phyloP scores from a whole-genome alignment of 768 basidiomycete genomes.

The Leucosporidium creatinivorum region DNA sequence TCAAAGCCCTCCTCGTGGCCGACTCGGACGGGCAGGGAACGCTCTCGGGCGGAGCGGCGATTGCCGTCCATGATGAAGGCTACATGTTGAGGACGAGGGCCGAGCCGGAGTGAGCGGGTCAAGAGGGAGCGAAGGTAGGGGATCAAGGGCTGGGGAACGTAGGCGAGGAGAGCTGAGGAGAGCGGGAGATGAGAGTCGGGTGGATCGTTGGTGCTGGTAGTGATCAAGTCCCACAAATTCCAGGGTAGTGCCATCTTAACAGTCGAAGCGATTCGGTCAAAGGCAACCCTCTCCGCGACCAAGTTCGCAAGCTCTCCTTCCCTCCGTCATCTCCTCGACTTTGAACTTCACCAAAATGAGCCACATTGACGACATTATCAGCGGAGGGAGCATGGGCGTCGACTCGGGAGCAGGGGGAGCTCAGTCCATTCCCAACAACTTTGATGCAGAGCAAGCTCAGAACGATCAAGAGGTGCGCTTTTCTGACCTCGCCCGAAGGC shows the following conservation, averaged over 20 bases:
- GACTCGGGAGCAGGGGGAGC: constrained; percentile 2
- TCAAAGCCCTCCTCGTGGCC: constrained; percentile 82
- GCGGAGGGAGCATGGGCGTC: neutral
- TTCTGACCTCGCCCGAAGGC: neutral
- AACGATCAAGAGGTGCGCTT: constrained; percentile 20
- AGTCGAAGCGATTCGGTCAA: neutral
- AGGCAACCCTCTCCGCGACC: neutral
- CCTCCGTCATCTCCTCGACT: neutral
- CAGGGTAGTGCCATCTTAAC: neutral
- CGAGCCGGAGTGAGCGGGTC: constrained; percentile 62
- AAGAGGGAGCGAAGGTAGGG: constrained; percentile 45
- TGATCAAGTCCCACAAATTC: neutral
- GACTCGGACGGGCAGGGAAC: constrained; percentile 23
- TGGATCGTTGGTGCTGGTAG: neutral
- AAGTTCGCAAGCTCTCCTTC: neutral
- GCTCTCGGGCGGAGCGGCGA: constrained; percentile 64
- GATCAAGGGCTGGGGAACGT: constrained; percentile 28
- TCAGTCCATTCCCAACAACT: constrained; percentile 2
- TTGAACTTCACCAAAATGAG: neutral
- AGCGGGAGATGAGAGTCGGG: constrained; percentile 21
- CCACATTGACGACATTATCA: constrained; percentile 27
- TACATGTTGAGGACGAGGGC: constrained; percentile 80
- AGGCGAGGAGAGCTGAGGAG: constrained; percentile 14
- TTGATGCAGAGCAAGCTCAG: constrained; percentile 23
- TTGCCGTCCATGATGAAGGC: constrained; percentile 99